A percentile compares a stretch with the other conserved stretches of the same genome.
These are phyloP conservation scores for Gautieria morchelliformis DNA, from an alignment of 768 basidiomycete genomes.

Conservation along the genomic window DNA sequence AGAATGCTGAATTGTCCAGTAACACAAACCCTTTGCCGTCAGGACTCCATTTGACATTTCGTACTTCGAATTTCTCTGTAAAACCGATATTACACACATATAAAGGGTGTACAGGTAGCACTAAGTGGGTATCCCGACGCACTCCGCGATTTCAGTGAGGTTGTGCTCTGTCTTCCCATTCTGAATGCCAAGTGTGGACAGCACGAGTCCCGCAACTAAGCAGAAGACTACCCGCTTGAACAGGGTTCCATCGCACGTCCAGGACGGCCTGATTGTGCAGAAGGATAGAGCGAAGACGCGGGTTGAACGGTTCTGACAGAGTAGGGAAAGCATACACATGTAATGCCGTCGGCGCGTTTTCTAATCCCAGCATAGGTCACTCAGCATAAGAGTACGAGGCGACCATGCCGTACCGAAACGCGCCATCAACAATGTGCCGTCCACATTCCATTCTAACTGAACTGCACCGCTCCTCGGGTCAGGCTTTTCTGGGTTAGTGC, in stretches of 20 bases:
- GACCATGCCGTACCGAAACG: constrained; percentile 52
- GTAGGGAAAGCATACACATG: constrained; percentile 69
- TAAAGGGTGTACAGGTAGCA: constrained; percentile 12
- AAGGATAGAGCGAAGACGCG: constrained; percentile 56
- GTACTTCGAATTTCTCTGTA: constrained; percentile 60
- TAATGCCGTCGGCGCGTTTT: constrained; percentile 50
- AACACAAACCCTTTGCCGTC: constrained; percentile 78
- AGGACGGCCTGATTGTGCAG: constrained; percentile 54
- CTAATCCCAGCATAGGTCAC: constrained; percentile 25
- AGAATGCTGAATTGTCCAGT: constrained; percentile 71
- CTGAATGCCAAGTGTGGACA: constrained; percentile 75
- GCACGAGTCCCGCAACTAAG: constrained; percentile 60
- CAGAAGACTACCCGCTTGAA: constrained; percentile 60
- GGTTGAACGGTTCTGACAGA: constrained; percentile 44
- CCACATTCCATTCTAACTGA: constrained; percentile 76
- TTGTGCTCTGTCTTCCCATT: constrained; percentile 42
- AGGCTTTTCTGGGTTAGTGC: constrained; percentile 50
- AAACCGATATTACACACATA: neutral
- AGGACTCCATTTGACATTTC: constrained; percentile 69
- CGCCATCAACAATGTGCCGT: constrained; percentile 61
- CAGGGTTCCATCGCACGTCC: constrained; percentile 74
- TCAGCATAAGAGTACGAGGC: neutral
- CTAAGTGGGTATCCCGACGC: constrained; percentile 80
- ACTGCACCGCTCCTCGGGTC: constrained; percentile 57
- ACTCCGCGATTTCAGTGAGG: constrained; percentile 73